Percentiles rank a stretch among this genome's conserved stretches.
phyloP scores from a whole-genome alignment of 441 rosid genomes.

The Populus hybrid region DNA sequence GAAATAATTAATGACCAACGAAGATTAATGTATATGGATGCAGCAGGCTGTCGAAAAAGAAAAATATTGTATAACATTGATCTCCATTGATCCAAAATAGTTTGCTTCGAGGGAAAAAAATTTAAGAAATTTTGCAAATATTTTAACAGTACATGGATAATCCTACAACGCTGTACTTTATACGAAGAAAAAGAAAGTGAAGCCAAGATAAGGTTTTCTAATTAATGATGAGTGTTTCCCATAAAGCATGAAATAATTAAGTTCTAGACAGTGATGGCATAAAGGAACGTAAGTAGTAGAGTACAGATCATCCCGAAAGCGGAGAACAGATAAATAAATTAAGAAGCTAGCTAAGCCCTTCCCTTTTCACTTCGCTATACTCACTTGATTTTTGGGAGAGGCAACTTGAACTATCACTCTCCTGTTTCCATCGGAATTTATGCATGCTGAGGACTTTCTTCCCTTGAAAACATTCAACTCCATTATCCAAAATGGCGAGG shows the following conservation, averaged over 20 bases:
- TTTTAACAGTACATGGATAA: neutral
- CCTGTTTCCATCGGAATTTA: constrained; percentile 34
- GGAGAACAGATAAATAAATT: constrained; percentile 17
- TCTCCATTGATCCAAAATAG: neutral
- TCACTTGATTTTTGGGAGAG: constrained; percentile 60
- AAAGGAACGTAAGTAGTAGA: constrained; percentile 2
- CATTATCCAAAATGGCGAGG: constrained; percentile 20
- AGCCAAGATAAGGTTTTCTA: constrained; percentile 2
- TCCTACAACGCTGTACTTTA: neutral
- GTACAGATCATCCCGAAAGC: constrained; percentile 27
- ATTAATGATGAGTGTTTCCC: constrained; percentile 23
- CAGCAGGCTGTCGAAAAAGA: neutral
- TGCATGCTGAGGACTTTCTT: constrained; percentile 47
- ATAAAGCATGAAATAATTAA: constrained; percentile 27
- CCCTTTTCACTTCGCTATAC: constrained; percentile 10
- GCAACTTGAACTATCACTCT: constrained; percentile 35
- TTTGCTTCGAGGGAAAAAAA: neutral
- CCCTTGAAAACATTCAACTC: constrained; percentile 29
- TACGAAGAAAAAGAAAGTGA: neutral
- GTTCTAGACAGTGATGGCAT: neutral
- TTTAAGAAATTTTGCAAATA: neutral
- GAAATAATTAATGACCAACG: neutral
- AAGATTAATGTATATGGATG: neutral
- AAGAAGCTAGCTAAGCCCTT: neutral
- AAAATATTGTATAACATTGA: neutral